Evolutionary conservation across 805 yeast species (phyloP).

Genomic region (Hanseniaspora lindneri): DNA sequence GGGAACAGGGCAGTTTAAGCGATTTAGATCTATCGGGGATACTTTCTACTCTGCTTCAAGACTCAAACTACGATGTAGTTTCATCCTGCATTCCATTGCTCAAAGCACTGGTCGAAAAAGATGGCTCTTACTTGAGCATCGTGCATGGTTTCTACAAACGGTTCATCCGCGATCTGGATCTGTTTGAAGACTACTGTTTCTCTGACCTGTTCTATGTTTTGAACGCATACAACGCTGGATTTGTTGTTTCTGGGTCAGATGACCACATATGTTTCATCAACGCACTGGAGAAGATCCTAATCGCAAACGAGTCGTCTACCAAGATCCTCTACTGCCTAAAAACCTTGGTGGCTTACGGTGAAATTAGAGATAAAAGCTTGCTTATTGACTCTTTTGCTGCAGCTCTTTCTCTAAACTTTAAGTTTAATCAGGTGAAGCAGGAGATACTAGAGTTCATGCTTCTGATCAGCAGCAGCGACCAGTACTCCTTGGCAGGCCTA

Average conservation of each 20-base stretch:
- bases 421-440: background rate
- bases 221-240: constrained; percentile 53
- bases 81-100: constrained; percentile 54
- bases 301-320: background rate
- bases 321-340: constrained; percentile 1
- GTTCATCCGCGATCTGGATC: constrained; percentile 36
- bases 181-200: constrained; percentile 68
- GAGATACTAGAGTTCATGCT: constrained; percentile 1
- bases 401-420: background rate
- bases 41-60: constrained; percentile 48
- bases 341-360: background rate
- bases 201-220: constrained; percentile 46
- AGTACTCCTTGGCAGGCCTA: constrained; percentile 19
- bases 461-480: background rate
- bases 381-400: constrained; percentile 1
- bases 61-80: constrained; percentile 53
- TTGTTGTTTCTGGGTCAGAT: constrained; percentile 29
- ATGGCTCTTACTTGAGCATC: constrained; percentile 37
- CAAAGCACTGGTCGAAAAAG: constrained; percentile 41
- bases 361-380: background rate
- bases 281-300: constrained; percentile 25
- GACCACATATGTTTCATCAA: constrained; percentile 44
- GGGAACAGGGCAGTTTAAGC: constrained; percentile 26
- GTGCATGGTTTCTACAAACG: constrained; percentile 62
- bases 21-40: constrained; percentile 38